Evolutionary conservation across 225 moss, liverwort and hornwort species (phyloP).

Genomic region (Ulota crispa): DNA sequence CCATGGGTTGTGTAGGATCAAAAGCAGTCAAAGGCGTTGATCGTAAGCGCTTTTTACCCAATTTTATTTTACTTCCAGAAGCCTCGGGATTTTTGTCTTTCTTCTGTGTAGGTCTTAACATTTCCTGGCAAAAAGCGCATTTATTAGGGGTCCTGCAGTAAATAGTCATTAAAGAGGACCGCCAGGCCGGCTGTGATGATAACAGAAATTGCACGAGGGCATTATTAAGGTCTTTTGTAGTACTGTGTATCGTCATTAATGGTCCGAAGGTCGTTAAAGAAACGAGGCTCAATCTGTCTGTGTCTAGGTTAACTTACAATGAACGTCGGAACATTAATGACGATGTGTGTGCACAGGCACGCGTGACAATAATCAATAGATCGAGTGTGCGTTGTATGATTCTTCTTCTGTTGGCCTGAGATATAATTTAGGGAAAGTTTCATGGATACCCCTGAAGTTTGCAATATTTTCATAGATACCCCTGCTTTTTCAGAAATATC

Average conservation of each 20-base stretch:
- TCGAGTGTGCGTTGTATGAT: background rate
- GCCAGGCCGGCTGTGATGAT: slow-evolving; percentile 22
- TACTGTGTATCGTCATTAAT: slow-evolving; percentile 24
- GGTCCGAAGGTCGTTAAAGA: background rate
- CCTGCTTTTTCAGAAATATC: too few relatives aligned
- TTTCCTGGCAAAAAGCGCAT: slow-evolving; percentile 3
- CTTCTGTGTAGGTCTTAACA: background rate
- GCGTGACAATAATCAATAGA: background rate
- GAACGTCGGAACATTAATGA: background rate
- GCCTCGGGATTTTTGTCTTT: background rate
- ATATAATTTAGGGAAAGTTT: too few relatives aligned
- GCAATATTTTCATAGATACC: too few relatives aligned
- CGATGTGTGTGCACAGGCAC: background rate
- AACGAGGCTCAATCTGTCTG: background rate
- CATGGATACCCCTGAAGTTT: too few relatives aligned
- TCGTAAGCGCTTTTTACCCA: slow-evolving; percentile 40
- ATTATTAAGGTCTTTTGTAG: background rate
- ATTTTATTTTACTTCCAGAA: background rate
- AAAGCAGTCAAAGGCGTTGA: slow-evolving; percentile 52
- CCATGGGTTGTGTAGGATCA: slow-evolving; percentile 67
- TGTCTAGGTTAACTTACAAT: background rate
- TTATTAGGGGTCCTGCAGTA: slow-evolving; percentile 19
- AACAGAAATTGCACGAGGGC: slow-evolving; percentile 35
- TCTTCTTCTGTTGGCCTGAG: slow-evolving; percentile 15
- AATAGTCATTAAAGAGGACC: slow-evolving; percentile 12